phyloP scores from a whole-genome alignment of 164 flowering plant genomes.

The Vitis rupestris region DNA sequence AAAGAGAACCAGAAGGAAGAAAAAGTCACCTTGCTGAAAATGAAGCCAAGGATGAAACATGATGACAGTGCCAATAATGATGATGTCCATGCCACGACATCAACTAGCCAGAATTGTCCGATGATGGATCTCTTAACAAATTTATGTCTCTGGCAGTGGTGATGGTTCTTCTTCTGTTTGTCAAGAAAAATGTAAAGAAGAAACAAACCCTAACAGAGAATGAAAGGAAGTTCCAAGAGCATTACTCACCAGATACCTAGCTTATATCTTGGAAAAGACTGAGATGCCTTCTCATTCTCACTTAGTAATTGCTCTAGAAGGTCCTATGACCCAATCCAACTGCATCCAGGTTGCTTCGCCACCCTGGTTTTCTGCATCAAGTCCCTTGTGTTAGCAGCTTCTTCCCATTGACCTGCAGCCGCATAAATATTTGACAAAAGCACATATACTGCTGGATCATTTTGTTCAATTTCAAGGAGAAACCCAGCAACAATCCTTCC shows the following conservation, averaged over 20 bases:
- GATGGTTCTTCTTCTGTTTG: no score
- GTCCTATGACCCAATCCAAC: conserved; percentile 43
- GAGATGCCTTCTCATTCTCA: not conserved
- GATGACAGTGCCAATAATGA: no score
- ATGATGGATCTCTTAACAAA: no score
- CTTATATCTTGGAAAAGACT: not conserved
- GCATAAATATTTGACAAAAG: conserved; percentile 59
- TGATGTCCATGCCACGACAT: no score
- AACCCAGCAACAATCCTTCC: conserved; percentile 50
- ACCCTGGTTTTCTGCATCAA: conserved; percentile 35
- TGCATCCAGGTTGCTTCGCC: conserved; percentile 50
- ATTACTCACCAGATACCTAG: not conserved
- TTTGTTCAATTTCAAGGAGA: conserved; percentile 44
- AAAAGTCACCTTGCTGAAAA: no score
- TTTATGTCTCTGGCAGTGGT: no score
- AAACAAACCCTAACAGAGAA: no score
- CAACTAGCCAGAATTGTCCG: no score
- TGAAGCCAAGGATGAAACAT: no score
- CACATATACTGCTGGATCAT: conserved; percentile 54
- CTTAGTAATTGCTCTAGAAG: not conserved
- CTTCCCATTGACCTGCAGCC: conserved; percentile 60
- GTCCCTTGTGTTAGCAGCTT: conserved; percentile 47
- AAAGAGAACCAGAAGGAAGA: no score
- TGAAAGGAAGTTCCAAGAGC: not conserved
- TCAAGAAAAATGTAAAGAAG: no score